These are phyloP conservation scores for Pseudogymnoascus sp. DNA, from an alignment of 2,329 filamentous ascomycete species.

Conservation along the genomic window DNA sequence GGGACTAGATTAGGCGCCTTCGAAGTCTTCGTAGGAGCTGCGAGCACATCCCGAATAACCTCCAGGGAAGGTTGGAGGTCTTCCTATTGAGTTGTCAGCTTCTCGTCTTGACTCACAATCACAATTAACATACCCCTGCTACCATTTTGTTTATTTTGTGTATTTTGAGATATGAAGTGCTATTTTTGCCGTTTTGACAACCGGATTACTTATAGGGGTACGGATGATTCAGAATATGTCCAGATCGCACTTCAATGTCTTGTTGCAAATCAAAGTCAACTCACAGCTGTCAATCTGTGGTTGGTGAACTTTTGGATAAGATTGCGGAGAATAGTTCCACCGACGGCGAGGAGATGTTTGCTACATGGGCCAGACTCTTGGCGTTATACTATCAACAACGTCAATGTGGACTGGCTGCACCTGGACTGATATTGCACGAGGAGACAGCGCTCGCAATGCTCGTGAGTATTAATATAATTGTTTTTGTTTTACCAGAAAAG, in stretches of 20 bases:
- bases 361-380: background rate
- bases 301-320: constrained; percentile 6
- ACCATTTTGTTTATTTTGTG: constrained; percentile 2
- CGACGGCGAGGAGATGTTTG: background rate
- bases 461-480: constrained; percentile 1
- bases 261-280: background rate
- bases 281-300: background rate
- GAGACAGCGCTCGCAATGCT: background rate
- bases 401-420: background rate
- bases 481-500: constrained; percentile 3
- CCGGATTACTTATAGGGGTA: background rate
- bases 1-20: constrained; percentile 69
- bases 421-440: background rate
- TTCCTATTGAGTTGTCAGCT: constrained; percentile 30
- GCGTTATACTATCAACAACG: background rate
- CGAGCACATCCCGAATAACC: constrained; percentile 48
- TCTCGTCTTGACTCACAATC: constrained; percentile 1
- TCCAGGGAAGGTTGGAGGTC: constrained; percentile 54
- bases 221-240: background rate
- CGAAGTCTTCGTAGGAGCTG: constrained; percentile 37
- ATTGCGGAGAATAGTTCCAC: background rate
- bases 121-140: background rate
- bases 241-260: background rate
- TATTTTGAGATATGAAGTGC: background rate
- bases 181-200: background rate